These are phyloP conservation scores for Rubia peregrina DNA, from an alignment of 305 asterid species.

Conservation along the genomic window DNA sequence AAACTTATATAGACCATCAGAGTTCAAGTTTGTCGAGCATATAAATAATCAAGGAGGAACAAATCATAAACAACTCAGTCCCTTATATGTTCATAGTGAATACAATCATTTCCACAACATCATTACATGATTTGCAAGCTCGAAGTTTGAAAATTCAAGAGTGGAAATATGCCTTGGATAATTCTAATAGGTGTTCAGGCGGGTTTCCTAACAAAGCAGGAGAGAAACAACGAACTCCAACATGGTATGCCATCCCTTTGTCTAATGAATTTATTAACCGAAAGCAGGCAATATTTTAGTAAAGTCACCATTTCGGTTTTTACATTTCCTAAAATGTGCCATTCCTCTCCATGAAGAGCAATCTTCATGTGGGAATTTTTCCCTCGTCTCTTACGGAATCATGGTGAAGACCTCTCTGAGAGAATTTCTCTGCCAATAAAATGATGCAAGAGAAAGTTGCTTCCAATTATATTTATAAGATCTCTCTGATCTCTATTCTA, in stretches of 20 bases:
- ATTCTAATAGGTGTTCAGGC: constrained; percentile 76
- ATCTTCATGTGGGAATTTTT: not conserved
- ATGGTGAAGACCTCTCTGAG: constrained; percentile 1
- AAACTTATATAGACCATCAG: too few species aligned
- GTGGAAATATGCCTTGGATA: constrained; percentile 71
- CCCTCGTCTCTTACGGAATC: not conserved
- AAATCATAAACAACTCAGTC: too few species aligned
- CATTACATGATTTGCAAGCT: too few species aligned
- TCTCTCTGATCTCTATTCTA: not conserved
- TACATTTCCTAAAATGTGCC: not conserved
- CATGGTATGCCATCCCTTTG: constrained; percentile 52
- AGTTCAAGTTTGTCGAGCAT: too few species aligned
- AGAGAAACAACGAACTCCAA: constrained; percentile 94
- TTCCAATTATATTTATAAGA: not conserved
- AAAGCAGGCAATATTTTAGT: not conserved
- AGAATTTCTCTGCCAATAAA: not conserved
- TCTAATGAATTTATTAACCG: constrained; percentile 1
- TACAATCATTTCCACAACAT: too few species aligned
- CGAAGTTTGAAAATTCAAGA: too few species aligned
- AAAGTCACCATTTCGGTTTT: not conserved
- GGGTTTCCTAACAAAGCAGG: constrained; percentile 63
- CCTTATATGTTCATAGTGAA: too few species aligned
- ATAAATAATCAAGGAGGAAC: too few species aligned
- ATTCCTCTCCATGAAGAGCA: not conserved
- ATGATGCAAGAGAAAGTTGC: not conserved